Evolutionary conservation across 768 basidiomycete species (phyloP).

Genomic region (Mycena venus): DNA sequence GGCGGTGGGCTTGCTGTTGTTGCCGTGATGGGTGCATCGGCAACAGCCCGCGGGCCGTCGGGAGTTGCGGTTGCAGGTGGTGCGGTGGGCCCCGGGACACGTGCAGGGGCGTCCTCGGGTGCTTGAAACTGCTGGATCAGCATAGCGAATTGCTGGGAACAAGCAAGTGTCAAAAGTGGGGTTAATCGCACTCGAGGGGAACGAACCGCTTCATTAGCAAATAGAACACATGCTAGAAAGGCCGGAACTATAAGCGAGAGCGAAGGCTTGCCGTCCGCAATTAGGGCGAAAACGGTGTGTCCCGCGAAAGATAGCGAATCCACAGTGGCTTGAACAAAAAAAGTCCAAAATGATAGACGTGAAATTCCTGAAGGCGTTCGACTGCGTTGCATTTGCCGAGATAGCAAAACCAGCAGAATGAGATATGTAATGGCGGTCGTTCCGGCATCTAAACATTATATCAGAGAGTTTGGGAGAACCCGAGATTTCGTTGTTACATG

Average conservation of each 20-base stretch:
- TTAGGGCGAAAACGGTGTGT: slow-evolving; percentile 89
- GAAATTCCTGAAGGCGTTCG: slow-evolving; percentile 85
- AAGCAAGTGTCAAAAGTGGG: not conserved
- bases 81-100: slow-evolving; percentile 33
- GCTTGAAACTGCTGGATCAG: slow-evolving; percentile 88
- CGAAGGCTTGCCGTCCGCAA: slow-evolving; percentile 86
- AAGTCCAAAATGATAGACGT: slow-evolving; percentile 86
- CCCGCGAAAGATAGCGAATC: slow-evolving; percentile 91
- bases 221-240: slow-evolving; percentile 83
- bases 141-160: slow-evolving; percentile 82
- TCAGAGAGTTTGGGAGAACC: not conserved
- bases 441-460: slow-evolving; percentile 72
- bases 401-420: slow-evolving; percentile 72
- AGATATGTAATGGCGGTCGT: slow-evolving; percentile 77
- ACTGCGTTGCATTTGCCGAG: slow-evolving; percentile 81
- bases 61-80: slow-evolving; percentile 23
- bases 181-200: not conserved
- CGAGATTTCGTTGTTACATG: slow-evolving; percentile 56
- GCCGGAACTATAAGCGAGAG: slow-evolving; percentile 87
- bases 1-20: slow-evolving; percentile 22
- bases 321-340: slow-evolving; percentile 81
- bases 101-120: slow-evolving; percentile 67
- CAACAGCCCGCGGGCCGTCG: slow-evolving; percentile 7
- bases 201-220: slow-evolving; percentile 87
- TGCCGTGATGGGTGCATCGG: not conserved